Evolutionary conservation across 1,284 basidiomycete species (phyloP).

Genomic region (Lentinula novae-zelandiae): DNA sequence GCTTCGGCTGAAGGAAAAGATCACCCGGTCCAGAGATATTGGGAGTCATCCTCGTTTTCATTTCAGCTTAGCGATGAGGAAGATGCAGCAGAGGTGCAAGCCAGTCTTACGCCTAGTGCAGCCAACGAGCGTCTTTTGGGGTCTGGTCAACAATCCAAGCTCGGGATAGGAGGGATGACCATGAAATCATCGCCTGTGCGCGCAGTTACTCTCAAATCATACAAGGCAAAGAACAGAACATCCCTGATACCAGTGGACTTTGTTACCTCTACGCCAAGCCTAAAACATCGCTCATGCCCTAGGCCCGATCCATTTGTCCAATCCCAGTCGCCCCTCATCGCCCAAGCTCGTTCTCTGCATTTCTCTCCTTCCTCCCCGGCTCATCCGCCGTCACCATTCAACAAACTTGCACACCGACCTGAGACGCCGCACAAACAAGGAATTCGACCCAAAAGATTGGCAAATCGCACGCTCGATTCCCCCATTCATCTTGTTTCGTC

Average conservation of each 20-base stretch:
- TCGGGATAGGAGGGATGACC: not conserved
- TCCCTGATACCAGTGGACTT: not conserved
- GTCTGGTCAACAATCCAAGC: not conserved
- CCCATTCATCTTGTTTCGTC: conserved; percentile 2
- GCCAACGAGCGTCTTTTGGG: not conserved
- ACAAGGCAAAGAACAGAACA: not conserved
- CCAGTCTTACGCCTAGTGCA: not conserved
- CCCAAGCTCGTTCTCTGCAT: conserved; percentile 3
- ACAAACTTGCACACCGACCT: not conserved
- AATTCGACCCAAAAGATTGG: not conserved
- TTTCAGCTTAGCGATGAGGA: conserved; percentile 3
- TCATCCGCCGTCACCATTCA: not conserved
- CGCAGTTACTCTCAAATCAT: not conserved
- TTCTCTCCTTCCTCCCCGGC: not conserved
- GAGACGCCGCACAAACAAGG: not conserved
- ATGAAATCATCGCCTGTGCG: conserved; percentile 3
- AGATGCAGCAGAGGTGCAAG: not conserved
- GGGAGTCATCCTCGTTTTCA: conserved; percentile 11
- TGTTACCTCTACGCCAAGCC: not conserved
- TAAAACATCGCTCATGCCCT: not conserved
- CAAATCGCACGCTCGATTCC: not conserved
- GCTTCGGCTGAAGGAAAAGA: not conserved
- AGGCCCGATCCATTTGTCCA: not conserved
- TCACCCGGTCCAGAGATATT: not conserved
- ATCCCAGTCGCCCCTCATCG: conserved; percentile 1